A percentile compares a stretch with the other conserved stretches of the same genome.
These are phyloP conservation scores for Allium sativum DNA, from an alignment of 106 monocot genomes.

Conservation along the genomic window DNA sequence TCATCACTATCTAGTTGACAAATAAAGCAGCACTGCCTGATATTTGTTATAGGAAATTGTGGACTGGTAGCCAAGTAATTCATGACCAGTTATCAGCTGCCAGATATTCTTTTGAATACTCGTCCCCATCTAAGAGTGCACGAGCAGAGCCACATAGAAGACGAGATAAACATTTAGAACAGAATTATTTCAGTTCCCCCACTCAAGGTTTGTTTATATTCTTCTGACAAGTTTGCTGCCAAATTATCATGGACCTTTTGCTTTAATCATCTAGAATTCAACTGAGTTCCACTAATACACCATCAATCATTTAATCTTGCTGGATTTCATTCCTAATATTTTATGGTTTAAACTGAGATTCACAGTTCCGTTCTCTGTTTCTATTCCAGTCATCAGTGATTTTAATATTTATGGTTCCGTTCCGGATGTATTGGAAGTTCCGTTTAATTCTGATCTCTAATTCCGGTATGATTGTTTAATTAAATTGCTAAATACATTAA, in stretches of 20 bases:
- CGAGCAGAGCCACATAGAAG: background rate
- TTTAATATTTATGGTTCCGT: too few relatives aligned
- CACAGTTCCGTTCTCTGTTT: background rate
- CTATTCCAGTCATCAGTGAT: too few relatives aligned
- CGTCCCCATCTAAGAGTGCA: conserved; percentile 8
- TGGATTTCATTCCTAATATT: background rate
- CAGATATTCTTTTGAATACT: conserved; percentile 7
- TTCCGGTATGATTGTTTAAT: too few relatives aligned
- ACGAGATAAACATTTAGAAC: conserved; percentile 5
- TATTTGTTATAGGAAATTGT: conserved; percentile 8
- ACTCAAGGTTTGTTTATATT: conserved; percentile 22
- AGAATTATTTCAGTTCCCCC: conserved; percentile 18
- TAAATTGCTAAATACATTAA: too few relatives aligned
- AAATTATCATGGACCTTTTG: background rate
- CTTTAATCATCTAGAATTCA: background rate
- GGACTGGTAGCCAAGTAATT: background rate
- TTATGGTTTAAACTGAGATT: too few relatives aligned
- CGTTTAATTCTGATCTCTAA: too few relatives aligned
- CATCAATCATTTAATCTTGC: background rate
- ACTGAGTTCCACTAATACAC: background rate
- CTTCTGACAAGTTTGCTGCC: background rate
- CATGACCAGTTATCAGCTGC: conserved; percentile 1
- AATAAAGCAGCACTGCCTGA: background rate
- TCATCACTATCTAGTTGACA: background rate
- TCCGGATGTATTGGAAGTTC: too few relatives aligned